Percentiles rank a stretch among this genome's conserved stretches.
Conservation (phyloP, 2,329 filamentous ascomycete species). For the Sporothrix phasma region DNA sequence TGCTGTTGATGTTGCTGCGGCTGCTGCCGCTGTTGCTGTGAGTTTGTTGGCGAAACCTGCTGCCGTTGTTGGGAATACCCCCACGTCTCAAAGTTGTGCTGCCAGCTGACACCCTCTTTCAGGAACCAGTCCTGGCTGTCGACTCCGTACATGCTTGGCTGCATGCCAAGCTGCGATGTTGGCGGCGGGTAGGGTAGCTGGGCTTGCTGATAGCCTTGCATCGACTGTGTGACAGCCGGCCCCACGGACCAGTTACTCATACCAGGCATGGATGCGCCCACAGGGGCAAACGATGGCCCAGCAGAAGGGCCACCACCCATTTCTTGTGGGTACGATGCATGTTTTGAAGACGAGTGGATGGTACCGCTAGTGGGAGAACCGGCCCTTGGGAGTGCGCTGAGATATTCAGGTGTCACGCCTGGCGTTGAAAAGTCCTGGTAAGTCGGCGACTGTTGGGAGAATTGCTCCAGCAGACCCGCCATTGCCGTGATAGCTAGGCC, state of each 20-base stretch:
- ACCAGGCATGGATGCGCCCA: background rate
- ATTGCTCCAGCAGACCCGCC: conserved; percentile 22
- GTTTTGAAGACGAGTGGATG: background rate
- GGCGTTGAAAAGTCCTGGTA: conserved; percentile 21
- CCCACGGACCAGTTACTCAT: conserved; percentile 15
- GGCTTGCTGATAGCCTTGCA: conserved; percentile 8
- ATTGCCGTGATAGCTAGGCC: background rate
- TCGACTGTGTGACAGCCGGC: background rate
- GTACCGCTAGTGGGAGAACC: background rate
- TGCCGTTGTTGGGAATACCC: conserved; percentile 25
- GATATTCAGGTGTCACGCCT: conserved; percentile 11
- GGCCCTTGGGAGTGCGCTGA: background rate
- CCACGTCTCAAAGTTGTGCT: conserved; percentile 49
- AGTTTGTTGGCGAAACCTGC: background rate
- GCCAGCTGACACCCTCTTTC: conserved; percentile 47
- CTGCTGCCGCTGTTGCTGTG: background rate
- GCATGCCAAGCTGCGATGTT: background rate
- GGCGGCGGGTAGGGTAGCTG: background rate
- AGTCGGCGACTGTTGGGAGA: conserved; percentile 23
- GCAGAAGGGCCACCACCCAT: background rate
- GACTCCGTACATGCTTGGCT: conserved; percentile 29
- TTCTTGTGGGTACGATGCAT: background rate
- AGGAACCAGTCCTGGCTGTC: conserved; percentile 49
- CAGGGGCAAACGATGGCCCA: background rate
- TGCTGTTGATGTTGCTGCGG: conserved; percentile 9